Evolutionary conservation across 768 basidiomycete species (phyloP).

Genomic region (Collybiopsis confluens): DNA sequence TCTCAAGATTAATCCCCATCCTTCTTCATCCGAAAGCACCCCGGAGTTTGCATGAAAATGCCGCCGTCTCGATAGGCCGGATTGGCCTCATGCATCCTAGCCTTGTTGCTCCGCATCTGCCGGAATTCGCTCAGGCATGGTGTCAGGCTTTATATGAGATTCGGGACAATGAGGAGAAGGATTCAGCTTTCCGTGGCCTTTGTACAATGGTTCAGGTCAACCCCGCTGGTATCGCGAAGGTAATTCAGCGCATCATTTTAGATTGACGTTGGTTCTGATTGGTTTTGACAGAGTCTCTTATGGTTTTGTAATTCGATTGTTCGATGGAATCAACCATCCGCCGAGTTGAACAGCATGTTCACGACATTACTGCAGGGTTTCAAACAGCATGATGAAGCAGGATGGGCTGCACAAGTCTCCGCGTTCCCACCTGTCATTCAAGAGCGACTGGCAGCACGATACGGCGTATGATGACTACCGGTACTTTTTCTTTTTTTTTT

Average conservation of each 20-base stretch:
- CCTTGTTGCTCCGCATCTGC: conserved; percentile 83
- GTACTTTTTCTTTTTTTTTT: no score
- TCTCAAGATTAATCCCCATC: conserved; percentile 88
- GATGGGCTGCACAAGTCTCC: conserved; percentile 81
- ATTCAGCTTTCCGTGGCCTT: conserved; percentile 96
- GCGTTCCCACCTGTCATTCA: conserved; percentile 87
- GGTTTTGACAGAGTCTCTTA: conserved; percentile 64
- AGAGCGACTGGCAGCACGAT: conserved; percentile 81
- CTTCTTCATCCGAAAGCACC: conserved; percentile 90
- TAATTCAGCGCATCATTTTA: conserved; percentile 25
- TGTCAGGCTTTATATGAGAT: conserved; percentile 97
- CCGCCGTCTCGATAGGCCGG: conserved; percentile 96
- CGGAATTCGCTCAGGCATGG: conserved; percentile 93
- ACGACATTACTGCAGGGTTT: conserved; percentile 83
- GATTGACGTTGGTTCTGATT: conserved; percentile 6
- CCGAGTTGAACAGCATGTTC: conserved; percentile 93
- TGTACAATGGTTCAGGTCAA: conserved; percentile 95
- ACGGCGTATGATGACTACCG: conserved; percentile 86
- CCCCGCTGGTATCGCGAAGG: conserved; percentile 91
- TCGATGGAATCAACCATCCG: conserved; percentile 89
- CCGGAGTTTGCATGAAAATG: conserved; percentile 93
- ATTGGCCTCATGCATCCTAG: conserved; percentile 91
- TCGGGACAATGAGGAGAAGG: conserved; percentile 99
- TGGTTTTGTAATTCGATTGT: conserved; percentile 99
- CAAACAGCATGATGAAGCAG: conserved; percentile 80